Base-by-base conservation (phyloP, 306 rosid genomes). In the Canavalia gladiata region DNA sequence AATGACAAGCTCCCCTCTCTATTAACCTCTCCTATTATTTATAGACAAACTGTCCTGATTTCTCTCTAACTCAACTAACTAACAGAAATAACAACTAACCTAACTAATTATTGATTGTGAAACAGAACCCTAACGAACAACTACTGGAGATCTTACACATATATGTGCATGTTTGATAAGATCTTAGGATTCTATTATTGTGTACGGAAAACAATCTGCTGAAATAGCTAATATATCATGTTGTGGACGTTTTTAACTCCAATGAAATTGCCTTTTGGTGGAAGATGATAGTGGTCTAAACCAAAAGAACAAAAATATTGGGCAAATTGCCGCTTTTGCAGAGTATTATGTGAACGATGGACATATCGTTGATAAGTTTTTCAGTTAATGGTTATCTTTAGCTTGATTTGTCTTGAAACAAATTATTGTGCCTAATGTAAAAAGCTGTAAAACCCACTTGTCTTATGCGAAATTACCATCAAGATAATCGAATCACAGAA, bases 251-350 rank as follows among this genome's bases (percentile, higher is more conserved):
- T 29, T 3, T 25, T 18, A 33, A 18, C 28, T 55, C 2, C 1
- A 55, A 18, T 54, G 18, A 1, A 2, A 54, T 6, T 25, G 33
- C 30, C 6, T 55, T 28, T 8, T 2, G 33, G 33, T 25, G 2
- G 7, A 55, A 4, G 37, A 57, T 8, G 3, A 7, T 8, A 18
- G 28, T 55, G 29, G 29, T 11, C 8, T 60, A 8, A 8, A 63
- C 47, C 2, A 12, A 35, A 12, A 63, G 0, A 34, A 34, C 30
- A 18, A 18, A 18, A 18, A 18, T 79, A 34, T 45, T 62, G 55
- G 77, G 43, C 73, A 57, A 56, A 34, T 63, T 8, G 41, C 56
- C 76, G 56, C 64, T 29, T 75, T 57, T 80, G 74, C 54, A 9
- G 57, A 9, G 57, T 68, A 56, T 54, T 74, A 68, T 64, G n/a